These are phyloP conservation scores for Huntiella abstrusa DNA, from an alignment of 2,329 filamentous ascomycete genomes.

Conservation along the genomic window DNA sequence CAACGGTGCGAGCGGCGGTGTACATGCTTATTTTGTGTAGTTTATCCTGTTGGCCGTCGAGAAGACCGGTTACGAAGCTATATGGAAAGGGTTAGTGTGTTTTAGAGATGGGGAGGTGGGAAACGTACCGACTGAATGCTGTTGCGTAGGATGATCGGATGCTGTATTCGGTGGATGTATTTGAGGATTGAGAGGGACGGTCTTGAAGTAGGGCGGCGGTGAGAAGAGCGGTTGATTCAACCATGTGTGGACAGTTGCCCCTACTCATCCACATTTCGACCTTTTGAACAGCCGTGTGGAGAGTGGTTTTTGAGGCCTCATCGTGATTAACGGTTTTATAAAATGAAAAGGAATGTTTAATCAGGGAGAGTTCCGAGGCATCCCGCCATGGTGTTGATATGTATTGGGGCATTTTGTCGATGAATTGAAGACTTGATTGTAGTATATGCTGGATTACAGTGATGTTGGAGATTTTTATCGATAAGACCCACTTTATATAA, in stretches of 20 bases:
- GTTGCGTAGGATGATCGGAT: constrained; percentile 51
- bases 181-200: constrained; percentile 15
- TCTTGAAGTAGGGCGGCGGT: constrained; percentile 51
- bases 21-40: constrained; percentile 55
- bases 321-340: too few relatives aligned
- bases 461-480: too few relatives aligned
- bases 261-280: constrained; percentile 54
- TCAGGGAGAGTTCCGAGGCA: constrained; percentile 42
- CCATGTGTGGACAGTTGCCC: constrained; percentile 56
- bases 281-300: constrained; percentile 24
- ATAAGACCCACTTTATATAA: too few relatives aligned
- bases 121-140: constrained; percentile 50
- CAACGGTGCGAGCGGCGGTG: constrained; percentile 46
- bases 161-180: constrained; percentile 15
- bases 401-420: constrained; percentile 42
- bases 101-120: neutral
- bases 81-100: neutral
- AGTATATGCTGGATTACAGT: too few relatives aligned
- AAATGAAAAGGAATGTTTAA: constrained; percentile 23
- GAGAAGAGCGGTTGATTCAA: constrained; percentile 60
- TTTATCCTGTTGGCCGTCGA: constrained; percentile 54
- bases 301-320: constrained; percentile 27
- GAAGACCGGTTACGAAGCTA: constrained; percentile 63
- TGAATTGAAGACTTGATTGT: too few relatives aligned
- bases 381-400: constrained; percentile 57